These are phyloP conservation scores for Talaromyces albobiverticillius DNA, from an alignment of 2,329 filamentous ascomycete genomes.

Conservation along the genomic window DNA sequence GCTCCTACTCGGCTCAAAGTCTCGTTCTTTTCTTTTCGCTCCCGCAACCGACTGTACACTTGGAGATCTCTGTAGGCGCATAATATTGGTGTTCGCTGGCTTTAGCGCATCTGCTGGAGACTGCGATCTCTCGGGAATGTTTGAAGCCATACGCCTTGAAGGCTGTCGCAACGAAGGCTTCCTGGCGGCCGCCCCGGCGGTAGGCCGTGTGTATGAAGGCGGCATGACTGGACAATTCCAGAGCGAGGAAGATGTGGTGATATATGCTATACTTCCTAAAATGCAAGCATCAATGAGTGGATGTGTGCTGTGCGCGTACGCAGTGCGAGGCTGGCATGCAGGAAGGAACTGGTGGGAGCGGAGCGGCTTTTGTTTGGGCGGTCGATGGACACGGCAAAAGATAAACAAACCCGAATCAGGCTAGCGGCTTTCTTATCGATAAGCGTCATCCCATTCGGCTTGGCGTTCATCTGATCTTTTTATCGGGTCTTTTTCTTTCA, in stretches of 20 bases:
- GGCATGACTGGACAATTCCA: constrained; percentile 43
- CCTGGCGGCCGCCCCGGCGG: constrained; percentile 46
- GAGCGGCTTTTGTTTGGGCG: constrained; percentile 10
- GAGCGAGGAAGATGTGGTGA: background rate
- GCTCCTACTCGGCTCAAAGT: constrained; percentile 67
- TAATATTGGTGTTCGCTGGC: constrained; percentile 47
- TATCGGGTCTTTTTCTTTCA: background rate
- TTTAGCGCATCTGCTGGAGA: constrained; percentile 71
- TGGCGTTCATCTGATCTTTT: background rate
- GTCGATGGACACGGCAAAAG: constrained; percentile 25
- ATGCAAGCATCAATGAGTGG: background rate
- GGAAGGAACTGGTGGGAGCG: background rate
- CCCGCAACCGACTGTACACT: constrained; percentile 52
- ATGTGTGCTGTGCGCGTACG: background rate
- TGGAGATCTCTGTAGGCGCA: constrained; percentile 42
- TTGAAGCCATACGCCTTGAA: constrained; percentile 52
- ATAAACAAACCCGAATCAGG: constrained; percentile 30
- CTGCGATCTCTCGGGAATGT: constrained; percentile 53
- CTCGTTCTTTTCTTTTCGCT: constrained; percentile 81
- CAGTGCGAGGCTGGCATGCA: background rate
- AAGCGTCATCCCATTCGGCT: background rate
- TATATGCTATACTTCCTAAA: background rate
- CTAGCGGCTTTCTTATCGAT: background rate
- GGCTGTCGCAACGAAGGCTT: constrained; percentile 52
- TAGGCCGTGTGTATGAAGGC: constrained; percentile 50